Conservation (phyloP, 305 asterid species). For the Striga hermonthica region DNA sequence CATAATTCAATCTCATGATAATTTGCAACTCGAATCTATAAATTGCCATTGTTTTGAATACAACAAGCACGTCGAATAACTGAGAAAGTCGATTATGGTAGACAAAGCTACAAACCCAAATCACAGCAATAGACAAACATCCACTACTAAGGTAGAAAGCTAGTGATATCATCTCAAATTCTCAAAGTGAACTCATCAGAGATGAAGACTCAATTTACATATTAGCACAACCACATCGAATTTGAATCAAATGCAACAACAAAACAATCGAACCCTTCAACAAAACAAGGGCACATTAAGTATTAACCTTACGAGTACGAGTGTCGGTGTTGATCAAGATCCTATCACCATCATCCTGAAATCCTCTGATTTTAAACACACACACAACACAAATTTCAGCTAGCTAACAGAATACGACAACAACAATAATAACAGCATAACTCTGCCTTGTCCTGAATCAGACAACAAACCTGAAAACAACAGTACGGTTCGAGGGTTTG, state of each 20-base stretch:
- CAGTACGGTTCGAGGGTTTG: conserved; percentile 84
- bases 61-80: background rate
- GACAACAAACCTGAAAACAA: conserved; percentile 70
- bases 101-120: too few relatives aligned
- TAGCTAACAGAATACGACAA: background rate
- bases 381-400: conserved; percentile 1
- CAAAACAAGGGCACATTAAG: background rate
- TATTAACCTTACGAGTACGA: conserved; percentile 72
- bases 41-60: background rate
- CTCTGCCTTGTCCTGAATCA: background rate
- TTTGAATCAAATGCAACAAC: background rate
- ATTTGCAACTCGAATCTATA: background rate
- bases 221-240: background rate
- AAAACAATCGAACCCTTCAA: background rate
- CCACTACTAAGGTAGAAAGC: too few relatives aligned
- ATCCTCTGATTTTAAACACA: conserved; percentile 52
- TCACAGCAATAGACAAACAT: too few relatives aligned
- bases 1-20: too few relatives aligned
- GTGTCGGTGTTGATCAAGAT: conserved; percentile 79
- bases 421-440: background rate
- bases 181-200: too few relatives aligned
- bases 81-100: too few relatives aligned
- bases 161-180: too few relatives aligned
- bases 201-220: background rate
- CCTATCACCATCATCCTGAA: conserved; percentile 61